These are phyloP conservation scores for Cornus controversa DNA, from an alignment of 148 eudicot genomes.

Conservation along the genomic window DNA sequence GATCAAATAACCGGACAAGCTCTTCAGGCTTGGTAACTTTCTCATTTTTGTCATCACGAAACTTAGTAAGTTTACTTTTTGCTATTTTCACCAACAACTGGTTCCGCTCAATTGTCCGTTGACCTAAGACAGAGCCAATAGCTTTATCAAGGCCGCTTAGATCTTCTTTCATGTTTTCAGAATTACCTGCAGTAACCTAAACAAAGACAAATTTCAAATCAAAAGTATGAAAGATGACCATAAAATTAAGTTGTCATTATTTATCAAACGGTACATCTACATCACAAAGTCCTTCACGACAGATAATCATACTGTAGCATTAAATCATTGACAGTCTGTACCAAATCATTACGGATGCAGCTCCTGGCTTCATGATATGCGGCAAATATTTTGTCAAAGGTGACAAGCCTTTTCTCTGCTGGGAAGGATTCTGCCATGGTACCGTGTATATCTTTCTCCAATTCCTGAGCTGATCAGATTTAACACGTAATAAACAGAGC, in stretches of 20 bases:
- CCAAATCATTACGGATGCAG: conserved; percentile 85
- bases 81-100: conserved; percentile 74
- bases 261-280: not conserved
- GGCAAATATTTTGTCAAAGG: conserved; percentile 78
- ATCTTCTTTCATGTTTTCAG: conserved; percentile 85
- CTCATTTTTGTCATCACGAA: conserved; percentile 78
- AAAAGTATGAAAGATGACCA: not conserved
- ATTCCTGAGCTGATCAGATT: conserved; percentile 80
- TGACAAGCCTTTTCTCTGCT: conserved; percentile 71
- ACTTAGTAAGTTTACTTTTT: conserved; percentile 72
- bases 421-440: conserved; percentile 62
- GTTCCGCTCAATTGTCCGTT: conserved; percentile 88
- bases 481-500: conserved; percentile 10
- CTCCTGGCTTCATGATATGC: conserved; percentile 91
- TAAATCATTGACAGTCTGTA: conserved; percentile 19
- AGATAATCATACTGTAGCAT: not conserved
- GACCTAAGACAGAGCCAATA: conserved; percentile 78
- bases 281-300: not conserved
- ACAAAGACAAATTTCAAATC: conserved; percentile 18
- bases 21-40: conserved; percentile 90
- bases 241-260: not conserved
- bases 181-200: conserved; percentile 75
- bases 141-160: conserved; percentile 96
- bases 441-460: conserved; percentile 84
- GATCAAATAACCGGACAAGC: conserved; percentile 87